Percentiles rank a stretch among this genome's conserved stretches.
phyloP scores from a whole-genome alignment of 306 rosid genomes.

The Corylus avellana region DNA sequence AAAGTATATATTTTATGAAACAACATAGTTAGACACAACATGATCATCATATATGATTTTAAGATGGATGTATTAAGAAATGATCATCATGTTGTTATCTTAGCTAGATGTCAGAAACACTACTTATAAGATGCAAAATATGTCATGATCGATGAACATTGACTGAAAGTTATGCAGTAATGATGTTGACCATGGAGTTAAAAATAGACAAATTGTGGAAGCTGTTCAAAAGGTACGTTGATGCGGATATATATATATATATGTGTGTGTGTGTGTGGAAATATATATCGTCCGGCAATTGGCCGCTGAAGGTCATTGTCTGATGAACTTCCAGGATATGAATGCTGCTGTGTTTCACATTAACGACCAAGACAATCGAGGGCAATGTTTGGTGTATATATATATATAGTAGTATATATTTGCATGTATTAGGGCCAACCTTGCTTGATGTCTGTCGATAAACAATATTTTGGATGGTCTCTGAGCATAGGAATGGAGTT shows the following conservation, averaged over 20 bases:
- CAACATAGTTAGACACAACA: not conserved
- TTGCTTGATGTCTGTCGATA: not conserved
- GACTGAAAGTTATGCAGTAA: constrained; percentile 1
- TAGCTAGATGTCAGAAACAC: constrained; percentile 7
- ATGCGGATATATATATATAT: not conserved
- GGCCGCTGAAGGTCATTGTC: not conserved
- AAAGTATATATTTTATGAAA: not conserved
- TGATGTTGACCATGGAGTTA: constrained; percentile 9
- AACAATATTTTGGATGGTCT: not conserved
- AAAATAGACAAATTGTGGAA: not conserved
- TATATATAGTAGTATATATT: no score
- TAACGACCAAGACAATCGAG: no score
- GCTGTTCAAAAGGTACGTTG: not conserved
- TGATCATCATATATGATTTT: constrained; percentile 1
- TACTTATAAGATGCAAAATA: constrained; percentile 11
- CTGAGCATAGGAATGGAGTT: not conserved
- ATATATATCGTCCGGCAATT: no score
- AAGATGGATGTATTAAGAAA: constrained; percentile 10
- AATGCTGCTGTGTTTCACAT: no score
- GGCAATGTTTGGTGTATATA: no score
- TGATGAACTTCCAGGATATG: not conserved
- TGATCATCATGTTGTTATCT: not conserved
- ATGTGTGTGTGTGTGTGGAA: not conserved
- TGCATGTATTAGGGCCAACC: not conserved
- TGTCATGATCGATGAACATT: not conserved